These are phyloP conservation scores for Botryotinia globosa DNA, from an alignment of 2,329 filamentous ascomycete species.

Conservation along the genomic window DNA sequence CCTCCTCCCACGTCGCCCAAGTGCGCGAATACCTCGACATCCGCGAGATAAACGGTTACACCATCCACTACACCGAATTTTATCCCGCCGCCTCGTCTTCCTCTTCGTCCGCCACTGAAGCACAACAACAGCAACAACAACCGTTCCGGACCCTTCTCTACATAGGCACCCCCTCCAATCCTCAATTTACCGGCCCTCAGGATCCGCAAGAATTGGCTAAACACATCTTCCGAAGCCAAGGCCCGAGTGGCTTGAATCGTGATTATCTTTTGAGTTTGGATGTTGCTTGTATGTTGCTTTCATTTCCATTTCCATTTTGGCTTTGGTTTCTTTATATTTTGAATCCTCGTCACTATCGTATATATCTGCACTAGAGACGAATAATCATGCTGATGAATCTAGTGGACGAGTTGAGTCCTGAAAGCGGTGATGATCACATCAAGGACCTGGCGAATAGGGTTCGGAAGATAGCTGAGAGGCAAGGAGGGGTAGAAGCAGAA, in stretches of 20 bases:
- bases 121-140: conserved; percentile 44
- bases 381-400: background rate
- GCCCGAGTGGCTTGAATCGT: conserved; percentile 83
- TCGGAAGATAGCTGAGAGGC: conserved; percentile 54
- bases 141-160: conserved; percentile 68
- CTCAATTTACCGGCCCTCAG: conserved; percentile 85
- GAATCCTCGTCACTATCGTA: background rate
- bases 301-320: background rate
- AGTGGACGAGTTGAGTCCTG: conserved; percentile 66
- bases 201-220: conserved; percentile 73
- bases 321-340: background rate
- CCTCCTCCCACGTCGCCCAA: conserved; percentile 66
- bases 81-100: conserved; percentile 49
- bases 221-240: conserved; percentile 73
- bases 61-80: conserved; percentile 87
- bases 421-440: conserved; percentile 81
- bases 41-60: conserved; percentile 95
- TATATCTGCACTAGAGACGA: background rate
- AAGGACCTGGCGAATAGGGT: conserved; percentile 75
- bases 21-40: conserved; percentile 91
- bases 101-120: conserved; percentile 34
- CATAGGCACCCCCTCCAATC: conserved; percentile 89
- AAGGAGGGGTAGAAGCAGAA: conserved; percentile 24
- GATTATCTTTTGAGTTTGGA: conserved; percentile 88
- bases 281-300: conserved; percentile 46